Base-by-base conservation (phyloP, 768 basidiomycete genomes). In the Podaxis carcinomalis region DNA sequence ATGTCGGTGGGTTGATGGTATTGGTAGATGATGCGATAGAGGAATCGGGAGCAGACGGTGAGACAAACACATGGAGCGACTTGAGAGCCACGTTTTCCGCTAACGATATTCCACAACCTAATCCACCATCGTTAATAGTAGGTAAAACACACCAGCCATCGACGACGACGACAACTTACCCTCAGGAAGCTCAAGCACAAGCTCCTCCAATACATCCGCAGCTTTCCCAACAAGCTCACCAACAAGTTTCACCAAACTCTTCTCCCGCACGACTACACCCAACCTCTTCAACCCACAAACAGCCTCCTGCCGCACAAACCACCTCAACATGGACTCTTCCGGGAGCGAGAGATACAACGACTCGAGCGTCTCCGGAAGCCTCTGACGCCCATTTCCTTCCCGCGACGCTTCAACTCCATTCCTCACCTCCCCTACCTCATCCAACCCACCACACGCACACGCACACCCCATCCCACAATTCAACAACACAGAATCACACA, bases 401-500 rank as follows among this genome's bases (percentile, higher is more conserved):
- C 51, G 51, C 51, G 59, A 60, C 44, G 27, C 39, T 23, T 59
- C 44, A 5, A 13, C 2, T 1, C n/a, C 42, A 46, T 32, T 10
- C 32, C 32, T 2, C 5, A 0, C 44, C 25, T 10, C 44, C 25
- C 19, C 44, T n/a, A 7, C 56, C 16, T 1, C 56, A 13, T n/a
- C 16, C 28, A 32, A 32, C 28, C 28, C 28, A 7, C 14, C n/a
- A n/a, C n/a, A n/a, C n/a, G n/a, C 37, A 28, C 51, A 51, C 21
- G 14, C 47, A 50, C 49, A 37, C 13, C 50, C 57, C 9, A 19
- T 19, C 16, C 56, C 56, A 37, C 47, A 49, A 35, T 60, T 60
- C 27, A 60, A 35, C 51, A 60, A 52, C 51, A 60, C 59, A 4
- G 51, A 60, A 42, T 60, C 59, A 23, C 59, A 60, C 28, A 53